Conservation (phyloP, 139 green algal species). For the Chlorella vulgaris region DNA sequence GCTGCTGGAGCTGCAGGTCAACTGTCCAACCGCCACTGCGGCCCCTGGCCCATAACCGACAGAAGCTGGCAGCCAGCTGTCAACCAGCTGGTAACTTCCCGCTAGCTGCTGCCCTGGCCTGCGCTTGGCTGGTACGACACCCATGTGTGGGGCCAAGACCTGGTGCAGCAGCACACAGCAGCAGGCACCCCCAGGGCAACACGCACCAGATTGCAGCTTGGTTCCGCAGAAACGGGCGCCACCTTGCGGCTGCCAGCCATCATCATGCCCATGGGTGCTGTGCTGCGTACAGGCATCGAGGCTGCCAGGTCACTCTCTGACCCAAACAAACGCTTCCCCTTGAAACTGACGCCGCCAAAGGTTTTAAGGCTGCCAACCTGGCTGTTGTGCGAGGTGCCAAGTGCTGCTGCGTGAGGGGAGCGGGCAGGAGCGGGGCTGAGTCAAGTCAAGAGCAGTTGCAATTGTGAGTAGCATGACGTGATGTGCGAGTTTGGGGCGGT, state of each 20-base stretch:
- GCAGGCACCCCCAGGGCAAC: not conserved
- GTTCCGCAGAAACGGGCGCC: not conserved
- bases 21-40: too few species aligned
- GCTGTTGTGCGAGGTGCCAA: conserved; percentile 31
- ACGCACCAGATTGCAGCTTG: conserved; percentile 21
- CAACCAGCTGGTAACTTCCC: too few species aligned
- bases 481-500: too few species aligned
- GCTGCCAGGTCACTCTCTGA: conserved; percentile 10
- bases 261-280: conserved; percentile 20
- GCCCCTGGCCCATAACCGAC: too few species aligned
- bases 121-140: not conserved
- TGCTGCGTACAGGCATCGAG: conserved; percentile 23
- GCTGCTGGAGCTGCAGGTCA: too few species aligned
- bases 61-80: too few species aligned
- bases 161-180: not conserved
- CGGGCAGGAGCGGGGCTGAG: too few species aligned
- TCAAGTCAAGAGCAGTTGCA: too few species aligned
- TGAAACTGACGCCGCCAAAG: conserved; percentile 20
- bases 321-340: conserved; percentile 14
- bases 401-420: not conserved
- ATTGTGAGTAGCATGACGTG: too few species aligned
- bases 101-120: too few species aligned
- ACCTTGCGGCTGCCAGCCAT: not conserved
- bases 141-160: not conserved
- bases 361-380: conserved; percentile 35